Evolutionary conservation across 306 rosid species (phyloP).

Genomic region (Quercus bicolor): DNA sequence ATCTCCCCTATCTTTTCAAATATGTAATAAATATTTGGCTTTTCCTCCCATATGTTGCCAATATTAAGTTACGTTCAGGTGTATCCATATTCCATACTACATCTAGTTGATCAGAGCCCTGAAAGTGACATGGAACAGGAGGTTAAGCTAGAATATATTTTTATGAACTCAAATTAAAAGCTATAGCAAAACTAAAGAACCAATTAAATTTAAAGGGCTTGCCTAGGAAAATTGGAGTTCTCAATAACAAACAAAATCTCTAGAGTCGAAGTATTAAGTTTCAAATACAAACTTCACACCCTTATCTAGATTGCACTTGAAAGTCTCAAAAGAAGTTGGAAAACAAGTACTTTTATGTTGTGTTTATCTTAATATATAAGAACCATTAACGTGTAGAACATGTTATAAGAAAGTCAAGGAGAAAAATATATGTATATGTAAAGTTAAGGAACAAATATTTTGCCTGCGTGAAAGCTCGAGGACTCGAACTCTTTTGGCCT

Average conservation of each 20-base stretch:
- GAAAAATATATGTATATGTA: not conserved
- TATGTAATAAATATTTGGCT: too few relatives aligned
- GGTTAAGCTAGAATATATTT: too few relatives aligned
- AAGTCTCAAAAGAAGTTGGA: not conserved
- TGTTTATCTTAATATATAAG: not conserved
- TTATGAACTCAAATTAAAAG: too few relatives aligned
- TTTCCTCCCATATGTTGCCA: too few relatives aligned
- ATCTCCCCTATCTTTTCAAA: too few relatives aligned
- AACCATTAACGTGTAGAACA: not conserved
- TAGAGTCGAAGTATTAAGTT: not conserved
- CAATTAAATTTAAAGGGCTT: not conserved
- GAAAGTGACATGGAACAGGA: too few relatives aligned
- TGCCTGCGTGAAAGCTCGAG: conserved; percentile 40
- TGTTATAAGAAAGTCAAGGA: not conserved
- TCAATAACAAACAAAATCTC: not conserved
- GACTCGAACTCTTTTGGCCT: conserved; percentile 83
- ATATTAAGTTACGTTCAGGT: too few relatives aligned
- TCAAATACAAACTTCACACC: not conserved
- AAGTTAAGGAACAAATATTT: not conserved
- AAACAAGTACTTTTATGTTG: not conserved
- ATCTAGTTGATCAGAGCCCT: too few relatives aligned
- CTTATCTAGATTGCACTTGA: not conserved
- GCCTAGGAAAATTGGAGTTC: not conserved
- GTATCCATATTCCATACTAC: too few relatives aligned
- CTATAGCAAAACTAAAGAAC: not conserved